These are phyloP conservation scores for Paecilomyces dactylethromorphus DNA, from an alignment of 2,329 filamentous ascomycete species.

Conservation along the genomic window DNA sequence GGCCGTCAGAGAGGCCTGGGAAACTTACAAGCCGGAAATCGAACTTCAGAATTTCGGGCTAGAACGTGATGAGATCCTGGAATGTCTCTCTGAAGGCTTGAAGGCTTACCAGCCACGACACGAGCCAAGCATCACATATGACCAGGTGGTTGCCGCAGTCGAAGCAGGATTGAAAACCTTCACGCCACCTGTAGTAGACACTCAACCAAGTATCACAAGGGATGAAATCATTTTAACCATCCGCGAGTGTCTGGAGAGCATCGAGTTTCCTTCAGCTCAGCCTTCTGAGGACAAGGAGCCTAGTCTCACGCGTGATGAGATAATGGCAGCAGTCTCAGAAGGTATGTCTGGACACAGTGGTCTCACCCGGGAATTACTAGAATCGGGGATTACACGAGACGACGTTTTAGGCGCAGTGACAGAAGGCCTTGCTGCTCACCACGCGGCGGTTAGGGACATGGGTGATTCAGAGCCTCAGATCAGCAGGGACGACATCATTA, in stretches of 20 bases:
- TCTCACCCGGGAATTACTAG: constrained; percentile 22
- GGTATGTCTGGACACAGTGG: constrained; percentile 11
- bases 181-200: constrained; percentile 64
- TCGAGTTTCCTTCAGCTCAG: constrained; percentile 62
- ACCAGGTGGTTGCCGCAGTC: constrained; percentile 79
- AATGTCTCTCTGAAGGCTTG: constrained; percentile 79
- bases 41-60: constrained; percentile 84
- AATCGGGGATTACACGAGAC: constrained; percentile 43
- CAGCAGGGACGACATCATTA: constrained; percentile 17
- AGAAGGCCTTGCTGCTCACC: constrained; percentile 47
- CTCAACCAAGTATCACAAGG: constrained; percentile 62
- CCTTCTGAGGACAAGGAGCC: constrained; percentile 24
- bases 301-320: constrained; percentile 10
- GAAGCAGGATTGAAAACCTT: constrained; percentile 82
- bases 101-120: constrained; percentile 58
- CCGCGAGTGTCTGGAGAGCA: constrained; percentile 77
- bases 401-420: constrained; percentile 55
- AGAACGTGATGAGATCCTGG: constrained; percentile 82
- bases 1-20: constrained; percentile 85
- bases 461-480: constrained; percentile 20
- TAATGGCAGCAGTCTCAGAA: constrained; percentile 8
- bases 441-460: constrained; percentile 50
- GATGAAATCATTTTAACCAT: constrained; percentile 82
- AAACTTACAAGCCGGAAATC: constrained; percentile 89
- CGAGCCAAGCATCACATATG: constrained; percentile 61